phyloP scores from a whole-genome alignment of 2,329 filamentous ascomycete species.

The Trichoderma koningii region DNA sequence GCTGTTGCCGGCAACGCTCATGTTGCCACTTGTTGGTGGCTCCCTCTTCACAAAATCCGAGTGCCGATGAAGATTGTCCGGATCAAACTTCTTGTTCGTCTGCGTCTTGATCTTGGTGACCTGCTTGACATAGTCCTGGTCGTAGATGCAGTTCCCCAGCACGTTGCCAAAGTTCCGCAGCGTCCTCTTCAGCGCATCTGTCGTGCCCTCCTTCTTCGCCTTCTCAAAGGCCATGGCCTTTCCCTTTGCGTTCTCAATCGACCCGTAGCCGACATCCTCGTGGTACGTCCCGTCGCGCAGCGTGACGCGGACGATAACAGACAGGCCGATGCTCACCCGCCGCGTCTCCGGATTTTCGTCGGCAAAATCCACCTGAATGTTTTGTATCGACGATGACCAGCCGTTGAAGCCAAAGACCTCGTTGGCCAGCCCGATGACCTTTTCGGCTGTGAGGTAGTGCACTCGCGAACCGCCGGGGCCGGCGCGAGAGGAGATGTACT shows the following conservation, averaged over 20 bases:
- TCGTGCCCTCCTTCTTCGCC: conserved; percentile 96
- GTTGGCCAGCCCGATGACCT: conserved; percentile 92
- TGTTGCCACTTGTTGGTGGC: conserved; percentile 29
- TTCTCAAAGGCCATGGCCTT: conserved; percentile 98
- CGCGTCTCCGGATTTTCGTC: conserved; percentile 79
- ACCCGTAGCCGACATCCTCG: conserved; percentile 95
- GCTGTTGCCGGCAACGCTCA: background rate
- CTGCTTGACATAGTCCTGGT: conserved; percentile 88
- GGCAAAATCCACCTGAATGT: conserved; percentile 92
- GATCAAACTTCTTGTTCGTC: conserved; percentile 72
- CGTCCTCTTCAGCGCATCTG: conserved; percentile 87
- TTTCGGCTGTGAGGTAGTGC: conserved; percentile 93
- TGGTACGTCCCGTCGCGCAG: conserved; percentile 93
- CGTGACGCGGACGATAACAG: conserved; percentile 87
- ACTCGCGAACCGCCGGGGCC: conserved; percentile 84
- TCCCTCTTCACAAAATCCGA: conserved; percentile 70
- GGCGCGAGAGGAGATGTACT: conserved; percentile 86
- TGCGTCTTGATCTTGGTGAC: conserved; percentile 86
- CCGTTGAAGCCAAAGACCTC: conserved; percentile 97
- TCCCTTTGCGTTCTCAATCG: conserved; percentile 92
- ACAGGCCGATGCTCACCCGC: conserved; percentile 81
- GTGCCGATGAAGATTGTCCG: conserved; percentile 79
- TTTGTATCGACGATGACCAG: conserved; percentile 95
- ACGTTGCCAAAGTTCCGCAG: conserved; percentile 93
- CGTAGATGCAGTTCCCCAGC: conserved; percentile 97